Conservation (phyloP, 768 basidiomycete genomes). For the Gymnopilus junonius region DNA sequence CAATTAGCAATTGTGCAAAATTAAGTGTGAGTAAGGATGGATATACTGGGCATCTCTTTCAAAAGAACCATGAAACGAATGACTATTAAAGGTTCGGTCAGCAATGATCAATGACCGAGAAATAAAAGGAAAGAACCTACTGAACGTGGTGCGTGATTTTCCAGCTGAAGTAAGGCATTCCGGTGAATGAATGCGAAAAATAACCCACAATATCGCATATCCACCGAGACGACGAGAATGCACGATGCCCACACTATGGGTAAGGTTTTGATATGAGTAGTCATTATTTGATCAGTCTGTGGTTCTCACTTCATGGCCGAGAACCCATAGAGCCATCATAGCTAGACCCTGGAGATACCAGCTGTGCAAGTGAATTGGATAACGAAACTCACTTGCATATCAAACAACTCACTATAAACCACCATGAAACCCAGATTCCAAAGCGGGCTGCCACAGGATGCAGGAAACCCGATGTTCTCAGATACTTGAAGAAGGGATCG, state of each 20-base stretch:
- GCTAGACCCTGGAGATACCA: slow-evolving; percentile 5
- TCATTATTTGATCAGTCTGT: not conserved
- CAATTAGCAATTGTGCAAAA: not conserved
- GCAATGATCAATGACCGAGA: not conserved
- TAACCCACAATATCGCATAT: slow-evolving; percentile 5
- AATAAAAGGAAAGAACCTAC: not conserved
- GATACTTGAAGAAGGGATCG: not conserved
- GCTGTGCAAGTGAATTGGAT: not conserved
- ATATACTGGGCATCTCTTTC: slow-evolving; percentile 2
- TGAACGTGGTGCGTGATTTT: slow-evolving; percentile 8
- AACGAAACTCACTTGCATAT: not conserved
- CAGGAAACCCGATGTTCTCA: not conserved
- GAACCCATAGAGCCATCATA: slow-evolving; percentile 6
- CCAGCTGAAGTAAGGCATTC: slow-evolving; percentile 8
- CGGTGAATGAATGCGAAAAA: slow-evolving; percentile 4
- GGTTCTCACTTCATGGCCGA: slow-evolving; percentile 1
- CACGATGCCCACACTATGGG: slow-evolving; percentile 2
- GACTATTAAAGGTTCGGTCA: not conserved
- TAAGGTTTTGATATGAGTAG: not conserved
- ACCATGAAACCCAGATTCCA: slow-evolving; percentile 1
- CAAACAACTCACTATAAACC: not conserved
- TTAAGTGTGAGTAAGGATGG: not conserved
- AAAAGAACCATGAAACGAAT: slow-evolving; percentile 7
- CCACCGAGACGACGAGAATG: not conserved
- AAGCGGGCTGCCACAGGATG: not conserved